Percentiles rank a stretch among this genome's conserved stretches.
phyloP scores from a whole-genome alignment of 192 early-diverging fungal genomes.

The Gigaspora rosea region DNA sequence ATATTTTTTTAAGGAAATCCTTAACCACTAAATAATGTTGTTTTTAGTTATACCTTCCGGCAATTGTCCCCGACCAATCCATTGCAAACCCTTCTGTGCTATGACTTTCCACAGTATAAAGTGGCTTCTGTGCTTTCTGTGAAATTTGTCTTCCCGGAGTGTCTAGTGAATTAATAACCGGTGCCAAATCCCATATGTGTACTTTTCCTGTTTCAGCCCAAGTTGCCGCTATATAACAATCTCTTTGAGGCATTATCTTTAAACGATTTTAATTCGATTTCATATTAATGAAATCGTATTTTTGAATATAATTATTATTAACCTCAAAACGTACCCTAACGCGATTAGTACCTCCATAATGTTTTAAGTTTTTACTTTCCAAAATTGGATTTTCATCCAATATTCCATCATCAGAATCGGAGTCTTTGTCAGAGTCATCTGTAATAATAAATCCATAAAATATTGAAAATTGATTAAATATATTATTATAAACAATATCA shows the following conservation, averaged over 20 bases:
- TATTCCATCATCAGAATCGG: slow-evolving; percentile 76
- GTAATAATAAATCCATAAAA: slow-evolving; percentile 20
- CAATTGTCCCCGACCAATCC: slow-evolving; percentile 83
- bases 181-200: slow-evolving; percentile 86
- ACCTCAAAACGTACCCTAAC: slow-evolving; percentile 57
- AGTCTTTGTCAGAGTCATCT: slow-evolving; percentile 53
- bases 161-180: slow-evolving; percentile 74
- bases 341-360: slow-evolving; percentile 92
- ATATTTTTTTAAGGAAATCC: not conserved
- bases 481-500: not conserved
- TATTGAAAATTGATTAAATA: not conserved
- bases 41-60: slow-evolving; percentile 44
- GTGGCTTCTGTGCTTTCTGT: slow-evolving; percentile 63
- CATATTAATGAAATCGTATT: slow-evolving; percentile 23
- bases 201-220: slow-evolving; percentile 98
- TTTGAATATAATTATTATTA: not conserved
- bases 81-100: slow-evolving; percentile 91
- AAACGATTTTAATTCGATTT: not conserved
- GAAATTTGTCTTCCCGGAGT: slow-evolving; percentile 72
- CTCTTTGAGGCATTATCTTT: slow-evolving; percentile 69
- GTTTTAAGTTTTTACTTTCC: slow-evolving; percentile 79
- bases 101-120: slow-evolving; percentile 83
- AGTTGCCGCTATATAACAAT: slow-evolving; percentile 81
- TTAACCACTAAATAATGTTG: not conserved
- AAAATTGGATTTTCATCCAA: slow-evolving; percentile 95